Conservation (phyloP, 495 filamentous ascomycete species). For the Evernia prunastri region DNA sequence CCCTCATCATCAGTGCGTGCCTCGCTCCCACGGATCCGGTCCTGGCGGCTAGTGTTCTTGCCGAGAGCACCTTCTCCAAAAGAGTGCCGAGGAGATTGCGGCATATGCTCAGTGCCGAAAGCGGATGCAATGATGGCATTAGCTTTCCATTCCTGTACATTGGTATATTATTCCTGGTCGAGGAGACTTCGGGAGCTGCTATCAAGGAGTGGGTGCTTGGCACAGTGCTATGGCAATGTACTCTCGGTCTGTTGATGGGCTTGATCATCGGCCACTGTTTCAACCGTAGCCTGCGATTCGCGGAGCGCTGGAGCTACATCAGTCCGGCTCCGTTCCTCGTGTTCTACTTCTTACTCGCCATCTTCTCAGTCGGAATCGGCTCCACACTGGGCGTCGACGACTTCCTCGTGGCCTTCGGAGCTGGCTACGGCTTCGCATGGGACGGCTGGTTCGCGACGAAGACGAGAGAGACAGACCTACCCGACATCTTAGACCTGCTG, state of each 20-base stretch:
- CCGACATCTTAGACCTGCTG: constrained; percentile 41
- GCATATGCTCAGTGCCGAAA: constrained; percentile 43
- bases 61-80: constrained; percentile 38
- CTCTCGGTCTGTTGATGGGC: constrained; percentile 37
- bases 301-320: constrained; percentile 33
- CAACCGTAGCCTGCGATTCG: constrained; percentile 38
- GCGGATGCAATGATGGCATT: constrained; percentile 46
- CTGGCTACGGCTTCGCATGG: constrained; percentile 43
- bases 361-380: constrained; percentile 42
- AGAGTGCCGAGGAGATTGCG: constrained; percentile 41
- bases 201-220: constrained; percentile 43
- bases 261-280: constrained; percentile 35
- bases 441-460: constrained; percentile 44
- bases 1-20: constrained; percentile 43
- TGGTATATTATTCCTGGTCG: constrained; percentile 35
- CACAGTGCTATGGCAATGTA: constrained; percentile 46
- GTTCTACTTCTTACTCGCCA: constrained; percentile 46
- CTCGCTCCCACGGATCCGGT: constrained; percentile 48
- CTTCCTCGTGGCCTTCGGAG: constrained; percentile 47
- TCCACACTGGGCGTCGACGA: constrained; percentile 42
- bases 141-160: constrained; percentile 45
- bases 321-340: constrained; percentile 38
- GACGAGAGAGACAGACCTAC: constrained; percentile 36
- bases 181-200: constrained; percentile 25
- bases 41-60: constrained; percentile 41